phyloP scores from a whole-genome alignment of 345 rosid genomes.

The Citrus trifoliata region DNA sequence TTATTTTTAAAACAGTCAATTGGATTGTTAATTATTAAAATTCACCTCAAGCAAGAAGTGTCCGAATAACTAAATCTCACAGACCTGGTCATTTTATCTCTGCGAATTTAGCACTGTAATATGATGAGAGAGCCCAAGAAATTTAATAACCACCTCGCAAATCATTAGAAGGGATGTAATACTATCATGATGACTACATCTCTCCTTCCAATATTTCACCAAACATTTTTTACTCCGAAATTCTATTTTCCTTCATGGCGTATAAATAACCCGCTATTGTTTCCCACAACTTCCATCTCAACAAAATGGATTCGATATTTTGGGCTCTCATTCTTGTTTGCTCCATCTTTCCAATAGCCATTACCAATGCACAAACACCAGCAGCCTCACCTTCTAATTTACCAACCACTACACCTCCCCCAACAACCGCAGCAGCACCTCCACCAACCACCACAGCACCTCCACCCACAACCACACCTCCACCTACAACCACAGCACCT shows the following conservation, averaged over 20 bases:
- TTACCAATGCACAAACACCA: slow-evolving; percentile 64
- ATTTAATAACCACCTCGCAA: not conserved
- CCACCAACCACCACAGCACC: not conserved
- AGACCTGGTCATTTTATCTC: not conserved
- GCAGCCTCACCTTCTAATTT: slow-evolving; percentile 56
- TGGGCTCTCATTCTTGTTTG: slow-evolving; percentile 36
- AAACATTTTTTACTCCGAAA: slow-evolving; percentile 24
- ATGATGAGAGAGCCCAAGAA: not conserved
- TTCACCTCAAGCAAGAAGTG: not conserved
- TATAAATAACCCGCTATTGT: slow-evolving; percentile 26
- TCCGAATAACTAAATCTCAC: not conserved
- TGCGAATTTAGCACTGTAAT: not conserved
- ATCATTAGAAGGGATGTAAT: slow-evolving; percentile 52
- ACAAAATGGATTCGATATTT: slow-evolving; percentile 42
- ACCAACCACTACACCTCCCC: slow-evolving; percentile 29
- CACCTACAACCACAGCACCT: slow-evolving; percentile 22
- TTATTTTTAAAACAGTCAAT: too few species aligned
- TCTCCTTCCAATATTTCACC: slow-evolving; percentile 56
- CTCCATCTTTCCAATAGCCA: slow-evolving; percentile 36
- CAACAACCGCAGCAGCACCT: slow-evolving; percentile 23
- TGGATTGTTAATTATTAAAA: not conserved
- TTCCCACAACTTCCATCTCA: slow-evolving; percentile 21
- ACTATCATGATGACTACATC: slow-evolving; percentile 42
- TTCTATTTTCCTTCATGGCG: slow-evolving; percentile 11
- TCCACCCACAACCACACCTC: too few species aligned